Evolutionary conservation across 768 basidiomycete genomes (phyloP).

Genomic region (Lactarius tabidus): DNA sequence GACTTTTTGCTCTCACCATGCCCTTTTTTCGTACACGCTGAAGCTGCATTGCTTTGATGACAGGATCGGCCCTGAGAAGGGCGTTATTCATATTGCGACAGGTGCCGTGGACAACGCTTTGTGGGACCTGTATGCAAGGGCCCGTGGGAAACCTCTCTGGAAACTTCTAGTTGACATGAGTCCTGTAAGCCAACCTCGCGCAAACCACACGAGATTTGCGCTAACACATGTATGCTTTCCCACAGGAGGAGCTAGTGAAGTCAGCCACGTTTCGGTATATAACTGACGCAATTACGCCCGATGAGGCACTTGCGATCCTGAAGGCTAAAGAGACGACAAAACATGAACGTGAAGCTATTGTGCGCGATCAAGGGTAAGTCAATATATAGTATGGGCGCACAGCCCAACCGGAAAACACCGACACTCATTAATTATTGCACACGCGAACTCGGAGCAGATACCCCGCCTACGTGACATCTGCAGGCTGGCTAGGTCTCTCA

Average conservation of each 20-base stretch:
- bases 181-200: conserved; percentile 41
- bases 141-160: conserved; percentile 85
- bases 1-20: not conserved
- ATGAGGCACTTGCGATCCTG: conserved; percentile 82
- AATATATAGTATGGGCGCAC: not conserved
- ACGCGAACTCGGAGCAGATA: conserved; percentile 45
- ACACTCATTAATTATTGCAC: not conserved
- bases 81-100: conserved; percentile 87
- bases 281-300: conserved; percentile 86
- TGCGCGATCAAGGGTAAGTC: conserved; percentile 59
- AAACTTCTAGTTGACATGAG: conserved; percentile 91
- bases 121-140: conserved; percentile 90
- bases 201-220: not conserved
- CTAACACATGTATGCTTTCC: not conserved
- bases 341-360: conserved; percentile 70
- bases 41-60: not conserved
- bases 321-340: conserved; percentile 74
- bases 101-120: conserved; percentile 89
- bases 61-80: conserved; percentile 93
- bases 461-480: conserved; percentile 91
- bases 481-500: conserved; percentile 76
- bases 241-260: conserved; percentile 71
- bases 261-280: conserved; percentile 85
- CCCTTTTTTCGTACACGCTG: not conserved
- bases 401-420: not conserved